Conservation (phyloP, 371 early-diverging fungal genomes). For the Haplosporangium sp. region DNA sequence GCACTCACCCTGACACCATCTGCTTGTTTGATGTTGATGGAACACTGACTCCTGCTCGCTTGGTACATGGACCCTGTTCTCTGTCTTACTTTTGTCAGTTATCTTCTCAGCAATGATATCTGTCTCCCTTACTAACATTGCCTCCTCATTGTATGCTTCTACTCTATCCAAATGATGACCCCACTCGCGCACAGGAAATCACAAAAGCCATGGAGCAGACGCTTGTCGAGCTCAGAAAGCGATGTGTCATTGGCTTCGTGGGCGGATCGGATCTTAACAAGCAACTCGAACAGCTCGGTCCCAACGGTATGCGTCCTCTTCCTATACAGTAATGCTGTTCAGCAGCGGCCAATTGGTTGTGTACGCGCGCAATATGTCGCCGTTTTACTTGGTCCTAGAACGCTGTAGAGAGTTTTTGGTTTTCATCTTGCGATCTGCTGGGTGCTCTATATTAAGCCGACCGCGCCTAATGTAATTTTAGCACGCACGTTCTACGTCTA, state of each 20-base stretch:
- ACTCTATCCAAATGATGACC: not conserved
- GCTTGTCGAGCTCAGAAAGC: slow-evolving; percentile 86
- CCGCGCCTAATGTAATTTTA: slow-evolving; percentile 8
- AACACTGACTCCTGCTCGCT: slow-evolving; percentile 97
- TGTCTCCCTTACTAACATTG: not conserved
- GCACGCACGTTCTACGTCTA: slow-evolving; percentile 2
- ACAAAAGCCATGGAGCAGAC: slow-evolving; percentile 85
- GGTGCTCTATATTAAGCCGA: slow-evolving; percentile 7
- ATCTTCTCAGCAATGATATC: not conserved
- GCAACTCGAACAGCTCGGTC: slow-evolving; percentile 98
- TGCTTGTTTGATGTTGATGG: slow-evolving; percentile 99
- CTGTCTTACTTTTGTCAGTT: not conserved
- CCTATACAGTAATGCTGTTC: too few relatives aligned
- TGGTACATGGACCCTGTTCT: too few relatives aligned
- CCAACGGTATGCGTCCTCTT: slow-evolving; percentile 69
- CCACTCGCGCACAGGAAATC: slow-evolving; percentile 58
- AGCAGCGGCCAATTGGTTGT: slow-evolving; percentile 29
- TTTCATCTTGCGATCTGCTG: slow-evolving; percentile 8
- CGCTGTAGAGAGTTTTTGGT: slow-evolving; percentile 1
- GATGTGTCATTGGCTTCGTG: slow-evolving; percentile 97
- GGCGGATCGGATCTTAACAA: slow-evolving; percentile 98
- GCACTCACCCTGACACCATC: slow-evolving; percentile 83
- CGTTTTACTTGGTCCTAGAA: too few relatives aligned
- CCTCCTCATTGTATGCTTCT: too few relatives aligned
- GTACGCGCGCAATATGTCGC: too few relatives aligned